These are phyloP conservation scores for Tetrapisispora taiwanensis DNA, from an alignment of 805 yeast species.

Conservation along the genomic window DNA sequence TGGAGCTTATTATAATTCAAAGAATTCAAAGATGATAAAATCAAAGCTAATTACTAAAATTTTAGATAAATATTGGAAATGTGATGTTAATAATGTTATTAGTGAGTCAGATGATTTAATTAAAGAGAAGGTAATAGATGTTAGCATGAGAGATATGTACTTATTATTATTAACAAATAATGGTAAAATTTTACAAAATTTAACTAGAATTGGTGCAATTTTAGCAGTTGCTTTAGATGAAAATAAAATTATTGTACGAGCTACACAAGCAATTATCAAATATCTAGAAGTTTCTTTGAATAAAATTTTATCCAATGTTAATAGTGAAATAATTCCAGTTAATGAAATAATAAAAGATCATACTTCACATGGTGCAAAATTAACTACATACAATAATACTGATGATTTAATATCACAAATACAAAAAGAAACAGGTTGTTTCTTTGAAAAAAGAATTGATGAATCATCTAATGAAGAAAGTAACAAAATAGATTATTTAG, in stretches of 20 bases:
- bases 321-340: slow-evolving; percentile 10
- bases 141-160: slow-evolving; percentile 19
- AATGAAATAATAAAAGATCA: slow-evolving; percentile 8
- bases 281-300: slow-evolving; percentile 25
- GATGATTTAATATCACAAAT: slow-evolving; percentile 13
- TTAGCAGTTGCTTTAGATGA: slow-evolving; percentile 21
- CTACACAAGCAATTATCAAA: slow-evolving; percentile 16
- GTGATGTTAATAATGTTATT: slow-evolving; percentile 10
- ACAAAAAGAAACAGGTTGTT: slow-evolving; percentile 17
- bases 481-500: slow-evolving; percentile 4
- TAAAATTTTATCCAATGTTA: slow-evolving; percentile 22
- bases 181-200: slow-evolving; percentile 26
- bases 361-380: slow-evolving; percentile 6
- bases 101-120: slow-evolving; percentile 17
- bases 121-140: slow-evolving; percentile 16
- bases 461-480: neutral
- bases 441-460: slow-evolving; percentile 9
- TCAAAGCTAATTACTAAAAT: slow-evolving; percentile 9
- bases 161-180: slow-evolving; percentile 24
- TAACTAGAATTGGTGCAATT: slow-evolving; percentile 24
- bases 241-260: slow-evolving; percentile 20
- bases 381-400: slow-evolving; percentile 1
- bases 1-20: slow-evolving; percentile 7
- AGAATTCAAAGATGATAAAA: slow-evolving; percentile 9
- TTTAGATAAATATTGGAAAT: slow-evolving; percentile 15